phyloP scores from a whole-genome alignment of 441 rosid species.

The Syzygium malaccense region DNA sequence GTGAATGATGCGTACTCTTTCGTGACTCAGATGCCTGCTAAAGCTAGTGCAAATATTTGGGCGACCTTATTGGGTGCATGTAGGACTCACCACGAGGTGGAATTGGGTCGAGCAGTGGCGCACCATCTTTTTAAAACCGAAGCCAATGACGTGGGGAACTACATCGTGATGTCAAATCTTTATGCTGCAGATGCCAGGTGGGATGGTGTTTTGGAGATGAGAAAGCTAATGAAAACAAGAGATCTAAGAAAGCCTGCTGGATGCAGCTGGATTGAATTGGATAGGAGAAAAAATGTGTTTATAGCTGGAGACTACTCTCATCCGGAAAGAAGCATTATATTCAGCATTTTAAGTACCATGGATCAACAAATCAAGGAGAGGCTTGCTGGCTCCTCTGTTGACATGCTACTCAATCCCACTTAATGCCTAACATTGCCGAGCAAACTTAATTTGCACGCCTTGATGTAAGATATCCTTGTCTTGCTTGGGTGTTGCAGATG shows the following conservation, averaged over 20 bases:
- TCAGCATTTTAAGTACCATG: conserved; percentile 27
- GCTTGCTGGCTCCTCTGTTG: conserved; percentile 10
- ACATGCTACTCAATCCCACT: conserved; percentile 9
- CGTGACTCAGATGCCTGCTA: conserved; percentile 41
- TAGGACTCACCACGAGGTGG: conserved; percentile 51
- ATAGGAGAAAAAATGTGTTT: conserved; percentile 45
- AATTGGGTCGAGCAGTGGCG: conserved; percentile 50
- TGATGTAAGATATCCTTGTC: background rate
- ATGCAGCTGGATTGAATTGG: conserved; percentile 91
- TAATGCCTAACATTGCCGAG: background rate
- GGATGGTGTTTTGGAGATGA: conserved; percentile 66
- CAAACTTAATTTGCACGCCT: background rate
- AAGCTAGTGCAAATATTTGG: conserved; percentile 67
- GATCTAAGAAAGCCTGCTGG: conserved; percentile 74
- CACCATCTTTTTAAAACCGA: conserved; percentile 55
- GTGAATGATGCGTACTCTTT: conserved; percentile 61
- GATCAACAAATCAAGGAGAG: conserved; percentile 54
- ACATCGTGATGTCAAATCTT: conserved; percentile 67
- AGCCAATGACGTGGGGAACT: conserved; percentile 48
- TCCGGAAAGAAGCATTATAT: conserved; percentile 42
- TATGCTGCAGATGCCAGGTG: conserved; percentile 74
- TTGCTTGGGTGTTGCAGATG: background rate
- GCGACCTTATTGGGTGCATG: conserved; percentile 77
- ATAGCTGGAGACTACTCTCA: conserved; percentile 68
- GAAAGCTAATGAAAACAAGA: conserved; percentile 59